phyloP scores from a whole-genome alignment of 2,329 filamentous ascomycete species.

The Pestalotiopsis sp. region DNA sequence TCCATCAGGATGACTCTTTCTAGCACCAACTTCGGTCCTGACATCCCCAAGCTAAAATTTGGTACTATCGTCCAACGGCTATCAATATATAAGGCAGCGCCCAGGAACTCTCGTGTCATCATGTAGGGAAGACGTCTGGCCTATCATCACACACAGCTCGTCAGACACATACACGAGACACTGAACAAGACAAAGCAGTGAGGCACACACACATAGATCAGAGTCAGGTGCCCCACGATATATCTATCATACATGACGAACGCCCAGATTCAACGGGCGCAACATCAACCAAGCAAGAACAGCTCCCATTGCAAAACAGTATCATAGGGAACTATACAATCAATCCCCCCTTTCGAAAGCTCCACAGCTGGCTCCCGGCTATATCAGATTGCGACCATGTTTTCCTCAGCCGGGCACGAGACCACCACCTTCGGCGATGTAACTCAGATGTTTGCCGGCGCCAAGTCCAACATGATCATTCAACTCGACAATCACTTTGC shows the following conservation, averaged over 20 bases:
- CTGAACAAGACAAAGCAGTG: not conserved
- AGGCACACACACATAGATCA: not conserved
- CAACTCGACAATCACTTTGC: conserved; percentile 53
- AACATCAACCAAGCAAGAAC: not conserved
- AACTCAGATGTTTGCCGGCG: conserved; percentile 19
- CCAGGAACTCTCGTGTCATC: not conserved
- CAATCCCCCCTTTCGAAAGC: not conserved
- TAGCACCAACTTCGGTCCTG: not conserved
- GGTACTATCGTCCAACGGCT: not conserved
- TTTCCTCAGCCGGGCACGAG: conserved; percentile 17
- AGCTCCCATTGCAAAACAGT: too few species aligned
- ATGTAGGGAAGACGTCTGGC: not conserved
- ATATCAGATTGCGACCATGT: conserved; percentile 10
- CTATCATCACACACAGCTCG: not conserved
- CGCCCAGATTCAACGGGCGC: not conserved
- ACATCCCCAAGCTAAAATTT: not conserved
- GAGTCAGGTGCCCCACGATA: not conserved
- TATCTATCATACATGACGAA: not conserved
- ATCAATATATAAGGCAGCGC: not conserved
- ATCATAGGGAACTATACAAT: not conserved
- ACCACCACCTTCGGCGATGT: conserved; percentile 15
- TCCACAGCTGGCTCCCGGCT: not conserved
- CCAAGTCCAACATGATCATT: conserved; percentile 45
- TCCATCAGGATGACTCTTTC: not conserved
- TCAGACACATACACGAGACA: not conserved